Percentiles rank a stretch among this genome's conserved stretches.
Evolutionary conservation across 2,329 filamentous ascomycete genomes (phyloP).

Genomic region (Colletotrichum godetiae): DNA sequence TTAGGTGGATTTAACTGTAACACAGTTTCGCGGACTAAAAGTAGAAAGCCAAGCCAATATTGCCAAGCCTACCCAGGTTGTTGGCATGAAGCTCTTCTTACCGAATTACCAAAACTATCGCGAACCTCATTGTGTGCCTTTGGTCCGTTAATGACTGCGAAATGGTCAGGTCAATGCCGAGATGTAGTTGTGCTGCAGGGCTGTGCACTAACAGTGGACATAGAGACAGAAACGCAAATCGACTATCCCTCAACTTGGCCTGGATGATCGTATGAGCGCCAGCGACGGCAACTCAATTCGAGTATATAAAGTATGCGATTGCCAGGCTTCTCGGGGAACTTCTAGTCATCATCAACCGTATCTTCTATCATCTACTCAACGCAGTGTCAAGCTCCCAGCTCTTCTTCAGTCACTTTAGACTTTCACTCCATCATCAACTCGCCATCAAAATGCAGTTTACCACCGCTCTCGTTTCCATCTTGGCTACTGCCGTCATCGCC

Average conservation of each 20-base stretch:
- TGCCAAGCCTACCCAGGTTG: background rate
- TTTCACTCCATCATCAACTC: background rate
- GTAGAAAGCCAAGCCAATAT: constrained; percentile 21
- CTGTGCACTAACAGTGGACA: background rate
- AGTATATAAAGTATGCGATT: background rate
- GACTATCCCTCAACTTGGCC: background rate
- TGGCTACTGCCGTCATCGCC: constrained; percentile 13
- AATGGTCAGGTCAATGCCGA: background rate
- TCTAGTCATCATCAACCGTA: background rate
- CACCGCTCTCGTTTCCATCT: constrained; percentile 6
- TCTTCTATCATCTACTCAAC: background rate
- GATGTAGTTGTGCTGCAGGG: background rate
- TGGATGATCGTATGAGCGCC: background rate
- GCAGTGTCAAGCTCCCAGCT: background rate
- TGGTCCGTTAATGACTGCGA: background rate
- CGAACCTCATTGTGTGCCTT: background rate
- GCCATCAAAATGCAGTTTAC: constrained; percentile 23
- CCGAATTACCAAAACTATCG: background rate
- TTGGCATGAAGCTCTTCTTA: background rate
- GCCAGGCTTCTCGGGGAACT: background rate
- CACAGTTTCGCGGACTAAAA: background rate
- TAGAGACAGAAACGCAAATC: background rate
- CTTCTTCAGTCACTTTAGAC: background rate
- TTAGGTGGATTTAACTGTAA: background rate
- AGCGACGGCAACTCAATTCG: background rate